A percentile compares a stretch with the other conserved stretches of the same genome.
phyloP scores from a whole-genome alignment of 139 green algal genomes.

The Protoeuglena noctilucae region DNA sequence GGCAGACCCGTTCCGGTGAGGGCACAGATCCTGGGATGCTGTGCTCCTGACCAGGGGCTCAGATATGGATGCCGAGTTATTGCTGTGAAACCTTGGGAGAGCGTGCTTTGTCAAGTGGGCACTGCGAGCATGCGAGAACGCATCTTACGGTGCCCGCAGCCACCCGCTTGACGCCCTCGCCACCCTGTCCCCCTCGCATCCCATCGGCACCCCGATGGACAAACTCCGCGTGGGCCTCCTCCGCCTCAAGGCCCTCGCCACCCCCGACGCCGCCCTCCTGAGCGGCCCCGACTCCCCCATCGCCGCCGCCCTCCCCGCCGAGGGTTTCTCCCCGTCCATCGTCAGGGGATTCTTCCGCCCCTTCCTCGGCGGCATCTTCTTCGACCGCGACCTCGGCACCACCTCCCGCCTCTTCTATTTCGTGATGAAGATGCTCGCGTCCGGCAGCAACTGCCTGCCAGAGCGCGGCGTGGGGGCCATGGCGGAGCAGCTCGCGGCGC shows the following conservation, averaged over 20 bases:
- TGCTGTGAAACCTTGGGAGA: neutral
- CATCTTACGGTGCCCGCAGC: conserved; percentile 46
- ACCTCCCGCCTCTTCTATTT: conserved; percentile 79
- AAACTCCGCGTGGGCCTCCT: conserved; percentile 76
- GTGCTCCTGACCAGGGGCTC: neutral
- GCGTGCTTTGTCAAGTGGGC: conserved; percentile 13
- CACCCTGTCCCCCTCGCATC: conserved; percentile 65
- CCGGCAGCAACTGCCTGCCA: conserved; percentile 81
- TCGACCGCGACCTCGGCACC: conserved; percentile 61
- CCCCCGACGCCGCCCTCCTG: conserved; percentile 40
- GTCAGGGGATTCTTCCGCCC: conserved; percentile 88
- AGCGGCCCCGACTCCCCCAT: conserved; percentile 43
- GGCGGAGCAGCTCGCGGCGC: conserved; percentile 49
- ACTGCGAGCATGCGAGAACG: conserved; percentile 18
- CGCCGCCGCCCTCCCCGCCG: conserved; percentile 20
- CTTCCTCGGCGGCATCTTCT: conserved; percentile 97
- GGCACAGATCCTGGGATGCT: neutral
- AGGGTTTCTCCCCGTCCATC: conserved; percentile 74
- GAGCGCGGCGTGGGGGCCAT: conserved; percentile 75
- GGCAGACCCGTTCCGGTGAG: conserved; percentile 6
- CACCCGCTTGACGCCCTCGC: conserved; percentile 59
- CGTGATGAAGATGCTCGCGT: conserved; percentile 87
- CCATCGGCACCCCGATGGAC: conserved; percentile 56
- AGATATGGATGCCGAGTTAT: neutral
- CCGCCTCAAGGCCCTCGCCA: conserved; percentile 34